Percentiles rank a stretch among this genome's conserved stretches.
Conservation (phyloP, 164 flowering plant species). For the Liquidambar formosana region DNA sequence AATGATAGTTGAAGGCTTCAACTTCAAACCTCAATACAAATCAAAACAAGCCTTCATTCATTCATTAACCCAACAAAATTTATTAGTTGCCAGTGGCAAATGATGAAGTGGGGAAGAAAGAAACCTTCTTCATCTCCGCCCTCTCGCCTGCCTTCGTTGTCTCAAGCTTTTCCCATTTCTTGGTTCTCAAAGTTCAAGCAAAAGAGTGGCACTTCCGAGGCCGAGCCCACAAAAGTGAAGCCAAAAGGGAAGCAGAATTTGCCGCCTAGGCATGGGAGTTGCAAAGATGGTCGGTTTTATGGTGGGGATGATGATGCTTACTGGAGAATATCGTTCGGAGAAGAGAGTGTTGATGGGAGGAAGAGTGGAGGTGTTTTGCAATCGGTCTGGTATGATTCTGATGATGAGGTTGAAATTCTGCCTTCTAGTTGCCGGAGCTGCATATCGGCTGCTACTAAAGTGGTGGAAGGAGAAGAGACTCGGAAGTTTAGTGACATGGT, state of each 20-base stretch:
- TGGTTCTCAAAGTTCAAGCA: constrained; percentile 74
- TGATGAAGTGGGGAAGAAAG: constrained; percentile 66
- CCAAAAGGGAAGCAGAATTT: constrained; percentile 19
- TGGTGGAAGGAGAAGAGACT: constrained; percentile 14
- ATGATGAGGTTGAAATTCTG: constrained; percentile 28
- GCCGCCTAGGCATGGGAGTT: constrained; percentile 9
- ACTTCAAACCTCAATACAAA: constrained; percentile 6
- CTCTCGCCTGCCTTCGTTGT: constrained; percentile 31
- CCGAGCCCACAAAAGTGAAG: constrained; percentile 23
- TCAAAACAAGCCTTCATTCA: background rate
- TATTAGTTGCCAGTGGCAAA: constrained; percentile 1
- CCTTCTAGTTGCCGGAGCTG: constrained; percentile 32
- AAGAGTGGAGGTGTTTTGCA: constrained; percentile 7
- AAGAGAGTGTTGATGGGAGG: constrained; percentile 28
- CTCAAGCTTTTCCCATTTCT: constrained; percentile 53
- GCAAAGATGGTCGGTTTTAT: constrained; percentile 23
- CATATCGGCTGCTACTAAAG: constrained; percentile 8
- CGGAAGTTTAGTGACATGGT: constrained; percentile 28
- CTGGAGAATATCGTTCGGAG: constrained; percentile 55
- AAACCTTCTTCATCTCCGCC: constrained; percentile 34
- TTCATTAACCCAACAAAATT: no score
- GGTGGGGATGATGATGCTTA: constrained; percentile 37
- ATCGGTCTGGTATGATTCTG: constrained; percentile 30
- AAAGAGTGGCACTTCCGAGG: constrained; percentile 26
- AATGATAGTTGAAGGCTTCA: no score